phyloP scores from a whole-genome alignment of 1,284 basidiomycete species.

The Cystobasidiaceae sp. region DNA sequence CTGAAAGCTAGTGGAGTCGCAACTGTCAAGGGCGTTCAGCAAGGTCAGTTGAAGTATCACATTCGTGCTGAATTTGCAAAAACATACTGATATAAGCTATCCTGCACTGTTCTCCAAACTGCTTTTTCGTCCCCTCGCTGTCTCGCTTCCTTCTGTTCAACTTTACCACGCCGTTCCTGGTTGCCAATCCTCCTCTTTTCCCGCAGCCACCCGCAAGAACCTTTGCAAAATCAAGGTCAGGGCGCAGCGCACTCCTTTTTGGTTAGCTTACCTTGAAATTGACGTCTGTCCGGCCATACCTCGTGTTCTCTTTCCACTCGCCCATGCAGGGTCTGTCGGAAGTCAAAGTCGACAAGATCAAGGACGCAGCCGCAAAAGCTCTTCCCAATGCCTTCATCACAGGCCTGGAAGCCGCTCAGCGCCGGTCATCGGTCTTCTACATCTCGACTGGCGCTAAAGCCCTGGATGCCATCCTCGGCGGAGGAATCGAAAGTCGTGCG shows the following conservation, averaged over 20 bases:
- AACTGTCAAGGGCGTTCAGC: conserved; percentile 51
- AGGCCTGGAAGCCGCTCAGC: conserved; percentile 79
- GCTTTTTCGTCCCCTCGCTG: neutral
- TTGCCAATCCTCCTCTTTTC: conserved; percentile 52
- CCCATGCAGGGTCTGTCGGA: conserved; percentile 46
- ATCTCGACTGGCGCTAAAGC: conserved; percentile 88
- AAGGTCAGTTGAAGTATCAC: neutral
- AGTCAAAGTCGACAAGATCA: conserved; percentile 92
- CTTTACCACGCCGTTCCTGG: neutral
- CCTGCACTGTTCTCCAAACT: no score
- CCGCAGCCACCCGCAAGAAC: conserved; percentile 62
- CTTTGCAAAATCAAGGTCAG: conserved; percentile 82
- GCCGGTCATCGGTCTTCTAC: conserved; percentile 66
- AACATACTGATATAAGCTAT: no score
- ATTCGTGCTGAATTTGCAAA: neutral
- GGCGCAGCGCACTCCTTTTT: neutral
- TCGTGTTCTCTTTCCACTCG: conserved; percentile 13
- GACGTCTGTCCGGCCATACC: neutral
- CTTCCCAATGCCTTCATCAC: conserved; percentile 72
- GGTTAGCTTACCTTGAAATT: neutral
- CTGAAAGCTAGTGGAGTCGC: conserved; percentile 62
- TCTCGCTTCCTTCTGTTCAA: conserved; percentile 9
- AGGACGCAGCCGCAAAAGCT: conserved; percentile 51
- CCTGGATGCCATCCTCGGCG: conserved; percentile 57
- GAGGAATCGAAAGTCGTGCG: conserved; percentile 24